Conservation (phyloP, 441 rosid species). For the Croton laevigatus region DNA sequence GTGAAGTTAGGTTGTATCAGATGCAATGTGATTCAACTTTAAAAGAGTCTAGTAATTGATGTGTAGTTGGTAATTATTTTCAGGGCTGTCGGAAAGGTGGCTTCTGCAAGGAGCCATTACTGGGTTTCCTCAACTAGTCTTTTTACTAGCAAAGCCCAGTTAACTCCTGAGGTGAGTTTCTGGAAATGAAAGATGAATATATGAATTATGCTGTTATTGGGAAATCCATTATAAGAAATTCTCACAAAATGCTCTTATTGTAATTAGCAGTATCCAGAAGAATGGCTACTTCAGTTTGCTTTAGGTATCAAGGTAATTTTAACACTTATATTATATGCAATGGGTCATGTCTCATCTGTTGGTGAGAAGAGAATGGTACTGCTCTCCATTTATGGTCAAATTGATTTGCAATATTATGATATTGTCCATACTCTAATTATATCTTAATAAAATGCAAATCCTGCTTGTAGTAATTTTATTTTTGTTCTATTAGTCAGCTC, state of each 20-base stretch:
- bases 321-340: neutral
- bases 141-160: constrained; percentile 28
- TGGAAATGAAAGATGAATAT: neutral
- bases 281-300: constrained; percentile 63
- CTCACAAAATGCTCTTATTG: constrained; percentile 21
- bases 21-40: neutral
- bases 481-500: neutral
- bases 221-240: neutral
- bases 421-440: neutral
- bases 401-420: neutral
- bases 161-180: constrained; percentile 37
- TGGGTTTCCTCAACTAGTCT: constrained; percentile 41
- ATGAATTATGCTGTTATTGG: neutral
- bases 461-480: neutral
- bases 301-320: constrained; percentile 57
- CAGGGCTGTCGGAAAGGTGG: constrained; percentile 56
- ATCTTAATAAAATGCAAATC: neutral
- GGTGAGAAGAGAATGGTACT: neutral
- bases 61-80: constrained; percentile 7
- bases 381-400: neutral
- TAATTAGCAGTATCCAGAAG: constrained; percentile 48
- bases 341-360: neutral
- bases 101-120: constrained; percentile 33
- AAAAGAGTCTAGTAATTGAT: neutral
- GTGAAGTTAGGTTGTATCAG: neutral